Base-by-base conservation (phyloP, 495 filamentous ascomycete species). In the Hyaloscypha hepaticicola region DNA sequence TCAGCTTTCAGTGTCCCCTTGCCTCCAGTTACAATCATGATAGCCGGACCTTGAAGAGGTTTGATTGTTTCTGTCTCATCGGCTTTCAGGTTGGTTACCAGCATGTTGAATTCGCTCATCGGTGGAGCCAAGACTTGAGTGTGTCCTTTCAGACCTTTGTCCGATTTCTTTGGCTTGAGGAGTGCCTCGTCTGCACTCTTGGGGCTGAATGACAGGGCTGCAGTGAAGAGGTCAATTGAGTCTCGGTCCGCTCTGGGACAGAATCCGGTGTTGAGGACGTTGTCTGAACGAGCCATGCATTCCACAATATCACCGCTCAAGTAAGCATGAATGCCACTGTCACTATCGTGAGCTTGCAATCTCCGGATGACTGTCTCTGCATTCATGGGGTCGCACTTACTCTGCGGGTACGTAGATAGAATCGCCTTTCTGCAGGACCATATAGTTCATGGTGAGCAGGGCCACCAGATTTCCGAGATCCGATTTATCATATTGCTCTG, bases 281-380 rank as follows among this genome's bases (percentile, higher is more conserved):
- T 92, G 75, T 93, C 88, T 33, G 83, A 88, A 24, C 90, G 85
- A 2, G 90, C 90, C 90, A 95, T 93, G 77, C 90, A 92, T 72
- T 93, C 90, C 61, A 95, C 85, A 55, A 93, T 91, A 73, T 92
- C 88, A 0, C 91, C 91, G 51, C 83, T 82, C 2, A 93, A 74
- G 72, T 92, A 93, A 1, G 90, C 90, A 69, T 93, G 89, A 59
- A 92, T 90, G 21, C 87, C 89, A 66, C 58, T 66, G 26, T 28
- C n/a, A 1, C 26, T 14, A 11, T 31, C 34, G 27, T 58, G 21
- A 58, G 26, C 14, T n/a, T n/a, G n/a, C n/a, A n/a, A n/a, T n/a
- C n/a, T n/a, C 38, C 3, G 11, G 9, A 16, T 1, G 11, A 45
- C 38, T 45, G 38, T 16, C 12, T 41, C 11, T 50, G 12, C 6